phyloP scores from a whole-genome alignment of 179 eudicot species.

The Vitellaria paradoxa region DNA sequence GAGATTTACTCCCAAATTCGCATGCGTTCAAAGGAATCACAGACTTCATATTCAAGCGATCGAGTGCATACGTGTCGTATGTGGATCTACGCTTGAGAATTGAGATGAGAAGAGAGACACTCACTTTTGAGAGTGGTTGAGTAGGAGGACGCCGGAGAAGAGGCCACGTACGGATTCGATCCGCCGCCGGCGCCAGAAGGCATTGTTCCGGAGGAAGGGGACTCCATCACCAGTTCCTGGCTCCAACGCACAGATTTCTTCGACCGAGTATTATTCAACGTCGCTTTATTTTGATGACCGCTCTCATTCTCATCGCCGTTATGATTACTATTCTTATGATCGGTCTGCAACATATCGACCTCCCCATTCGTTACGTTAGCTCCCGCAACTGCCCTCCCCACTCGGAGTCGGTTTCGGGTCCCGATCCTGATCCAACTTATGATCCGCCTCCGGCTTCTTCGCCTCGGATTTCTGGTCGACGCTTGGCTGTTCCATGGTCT shows the following conservation, averaged over 20 bases:
- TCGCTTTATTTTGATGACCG: background rate
- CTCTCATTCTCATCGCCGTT: background rate
- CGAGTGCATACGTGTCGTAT: background rate
- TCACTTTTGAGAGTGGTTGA: conserved; percentile 38
- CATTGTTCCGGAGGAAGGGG: conserved; percentile 20
- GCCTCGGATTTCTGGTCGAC: background rate
- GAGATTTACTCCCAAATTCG: background rate
- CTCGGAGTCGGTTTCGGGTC: conserved; percentile 9
- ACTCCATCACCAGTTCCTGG: conserved; percentile 32
- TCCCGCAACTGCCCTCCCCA: background rate
- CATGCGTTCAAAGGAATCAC: too few relatives aligned
- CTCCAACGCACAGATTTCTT: conserved; percentile 48
- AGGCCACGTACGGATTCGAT: conserved; percentile 50
- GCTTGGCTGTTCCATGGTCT: conserved; percentile 16
- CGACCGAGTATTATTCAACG: conserved; percentile 4
- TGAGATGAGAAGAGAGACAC: conserved; percentile 6
- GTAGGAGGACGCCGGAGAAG: conserved; percentile 32
- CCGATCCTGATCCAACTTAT: background rate
- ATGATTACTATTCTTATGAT: background rate
- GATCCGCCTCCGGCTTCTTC: background rate
- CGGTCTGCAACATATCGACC: background rate
- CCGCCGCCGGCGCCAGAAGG: conserved; percentile 28
- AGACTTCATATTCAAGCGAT: conserved; percentile 1
- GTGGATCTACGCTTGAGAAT: background rate
- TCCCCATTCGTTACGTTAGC: background rate